These are phyloP conservation scores for Dysphania ambrosioides DNA, from an alignment of 148 eudicot species.

Conservation along the genomic window DNA sequence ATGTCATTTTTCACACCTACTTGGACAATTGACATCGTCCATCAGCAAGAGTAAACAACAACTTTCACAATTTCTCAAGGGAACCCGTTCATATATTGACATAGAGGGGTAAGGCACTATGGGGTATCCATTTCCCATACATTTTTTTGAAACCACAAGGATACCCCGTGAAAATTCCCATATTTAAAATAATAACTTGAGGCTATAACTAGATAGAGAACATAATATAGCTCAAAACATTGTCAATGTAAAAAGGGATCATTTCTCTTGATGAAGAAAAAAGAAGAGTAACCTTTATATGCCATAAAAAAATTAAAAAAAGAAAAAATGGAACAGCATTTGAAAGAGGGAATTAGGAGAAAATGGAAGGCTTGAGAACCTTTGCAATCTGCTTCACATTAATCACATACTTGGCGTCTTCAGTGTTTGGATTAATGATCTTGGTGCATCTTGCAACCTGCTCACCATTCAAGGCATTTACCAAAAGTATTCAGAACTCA, in stretches of 20 bases:
- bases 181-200: too few relatives aligned
- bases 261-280: not conserved
- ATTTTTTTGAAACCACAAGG: too few relatives aligned
- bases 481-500: conserved; percentile 16
- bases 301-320: not conserved
- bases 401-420: conserved; percentile 92
- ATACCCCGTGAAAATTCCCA: too few relatives aligned
- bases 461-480: not conserved
- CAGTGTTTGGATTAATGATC: conserved; percentile 94
- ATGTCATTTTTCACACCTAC: too few relatives aligned
- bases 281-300: not conserved
- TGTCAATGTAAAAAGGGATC: not conserved
- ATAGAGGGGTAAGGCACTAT: too few relatives aligned
- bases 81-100: too few relatives aligned
- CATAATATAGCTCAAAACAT: not conserved
- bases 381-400: conserved; percentile 95
- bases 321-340: not conserved
- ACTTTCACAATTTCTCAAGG: too few relatives aligned
- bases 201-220: not conserved
- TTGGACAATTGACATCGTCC: too few relatives aligned
- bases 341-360: not conserved
- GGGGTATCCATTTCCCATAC: too few relatives aligned
- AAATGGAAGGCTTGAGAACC: conserved; percentile 32
- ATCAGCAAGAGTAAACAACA: too few relatives aligned
- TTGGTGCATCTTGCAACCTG: conserved; percentile 99